Evolutionary conservation across 192 early-diverging fungal species (phyloP).

Genomic region (Umbelopsis ramanniana): DNA sequence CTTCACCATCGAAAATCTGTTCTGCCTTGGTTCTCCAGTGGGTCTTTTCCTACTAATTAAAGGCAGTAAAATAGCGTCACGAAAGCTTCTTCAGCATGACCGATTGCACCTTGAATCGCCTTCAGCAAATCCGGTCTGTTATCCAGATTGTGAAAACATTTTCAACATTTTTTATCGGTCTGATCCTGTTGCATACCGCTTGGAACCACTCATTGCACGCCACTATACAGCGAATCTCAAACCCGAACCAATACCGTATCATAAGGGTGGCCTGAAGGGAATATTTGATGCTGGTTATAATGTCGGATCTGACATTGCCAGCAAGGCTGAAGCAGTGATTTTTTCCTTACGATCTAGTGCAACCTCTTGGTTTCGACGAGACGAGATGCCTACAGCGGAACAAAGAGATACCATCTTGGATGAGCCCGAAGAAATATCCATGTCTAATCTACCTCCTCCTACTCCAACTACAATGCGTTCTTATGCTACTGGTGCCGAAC

Average conservation of each 20-base stretch:
- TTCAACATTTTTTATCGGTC: constrained; percentile 79
- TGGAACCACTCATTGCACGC: constrained; percentile 66
- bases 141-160: constrained; percentile 64
- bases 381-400: background rate
- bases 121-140: constrained; percentile 40
- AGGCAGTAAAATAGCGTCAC: constrained; percentile 58
- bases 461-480: background rate
- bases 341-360: background rate
- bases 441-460: background rate
- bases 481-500: constrained; percentile 35
- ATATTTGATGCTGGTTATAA: constrained; percentile 65
- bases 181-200: background rate
- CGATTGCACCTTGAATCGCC: background rate
- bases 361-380: constrained; percentile 12
- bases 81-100: constrained; percentile 26
- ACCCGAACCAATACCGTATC: constrained; percentile 72
- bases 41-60: constrained; percentile 74
- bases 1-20: constrained; percentile 70
- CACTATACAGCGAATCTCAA: constrained; percentile 51
- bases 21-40: constrained; percentile 74
- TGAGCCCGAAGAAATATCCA: constrained; percentile 6
- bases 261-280: constrained; percentile 74
- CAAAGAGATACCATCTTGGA: background rate
- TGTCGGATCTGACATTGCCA: constrained; percentile 59
- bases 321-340: constrained; percentile 38